phyloP scores from a whole-genome alignment of 768 basidiomycete genomes.

The Cystofilobasidium bisporidii region DNA sequence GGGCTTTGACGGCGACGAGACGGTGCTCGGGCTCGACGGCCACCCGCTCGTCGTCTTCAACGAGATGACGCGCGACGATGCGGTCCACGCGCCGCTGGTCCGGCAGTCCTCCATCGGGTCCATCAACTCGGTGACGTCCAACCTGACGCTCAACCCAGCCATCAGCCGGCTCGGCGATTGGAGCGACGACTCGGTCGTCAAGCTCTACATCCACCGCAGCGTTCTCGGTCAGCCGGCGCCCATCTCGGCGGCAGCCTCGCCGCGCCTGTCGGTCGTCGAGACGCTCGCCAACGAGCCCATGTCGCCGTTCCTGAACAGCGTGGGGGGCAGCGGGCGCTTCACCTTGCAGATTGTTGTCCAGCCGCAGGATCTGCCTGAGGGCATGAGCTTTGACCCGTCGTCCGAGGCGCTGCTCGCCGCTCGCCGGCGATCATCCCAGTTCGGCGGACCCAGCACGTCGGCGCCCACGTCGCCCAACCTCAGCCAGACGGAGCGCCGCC shows the following conservation, averaged over 20 bases:
- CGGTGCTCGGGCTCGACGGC: conserved; percentile 55
- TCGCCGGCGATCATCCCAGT: conserved; percentile 44
- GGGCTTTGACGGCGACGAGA: conserved; percentile 77
- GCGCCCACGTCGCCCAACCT: conserved; percentile 46
- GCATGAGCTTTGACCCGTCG: conserved; percentile 84
- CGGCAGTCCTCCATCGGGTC: conserved; percentile 88
- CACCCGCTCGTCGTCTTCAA: conserved; percentile 86
- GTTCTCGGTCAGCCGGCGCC: conserved; percentile 2
- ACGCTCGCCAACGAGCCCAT: conserved; percentile 12
- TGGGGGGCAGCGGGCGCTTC: conserved; percentile 67
- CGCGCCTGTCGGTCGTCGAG: conserved; percentile 1
- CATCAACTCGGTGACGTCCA: conserved; percentile 85
- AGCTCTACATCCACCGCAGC: conserved; percentile 64
- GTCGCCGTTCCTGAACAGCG: conserved; percentile 1
- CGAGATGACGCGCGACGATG: conserved; percentile 52
- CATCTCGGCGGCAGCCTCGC: conserved; percentile 5
- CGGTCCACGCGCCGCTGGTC: conserved; percentile 47
- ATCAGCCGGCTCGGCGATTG: conserved; percentile 89
- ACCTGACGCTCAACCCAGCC: conserved; percentile 87
- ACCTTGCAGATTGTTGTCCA: conserved; percentile 78
- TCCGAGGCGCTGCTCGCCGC: conserved; percentile 92
- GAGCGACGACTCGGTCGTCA: conserved; percentile 91
- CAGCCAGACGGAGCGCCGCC: conserved; percentile 56
- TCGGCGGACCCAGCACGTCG: neutral
- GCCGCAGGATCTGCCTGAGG: conserved; percentile 82